Conservation (phyloP, 129 eudicot species). For the Flaveria trinervia region DNA sequence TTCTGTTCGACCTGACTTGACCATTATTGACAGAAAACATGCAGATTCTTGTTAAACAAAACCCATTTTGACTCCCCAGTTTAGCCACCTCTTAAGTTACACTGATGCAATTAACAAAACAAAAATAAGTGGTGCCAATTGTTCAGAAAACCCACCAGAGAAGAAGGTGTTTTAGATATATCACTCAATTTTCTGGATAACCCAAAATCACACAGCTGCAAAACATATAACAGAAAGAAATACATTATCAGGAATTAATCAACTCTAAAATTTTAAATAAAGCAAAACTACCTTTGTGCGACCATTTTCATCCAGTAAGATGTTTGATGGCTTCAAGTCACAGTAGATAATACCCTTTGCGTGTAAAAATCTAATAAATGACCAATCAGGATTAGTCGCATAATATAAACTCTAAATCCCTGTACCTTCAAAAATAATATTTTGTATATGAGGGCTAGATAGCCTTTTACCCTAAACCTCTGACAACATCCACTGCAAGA, state of each 20-base stretch:
- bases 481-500: constrained; percentile 76
- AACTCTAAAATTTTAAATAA: background rate
- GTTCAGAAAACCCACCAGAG: constrained; percentile 52
- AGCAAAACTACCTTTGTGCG: constrained; percentile 71
- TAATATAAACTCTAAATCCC: constrained; percentile 10
- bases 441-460: constrained; percentile 21
- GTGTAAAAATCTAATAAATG: constrained; percentile 70
- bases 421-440: constrained; percentile 1
- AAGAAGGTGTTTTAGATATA: constrained; percentile 76
- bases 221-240: constrained; percentile 18
- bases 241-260: constrained; percentile 5
- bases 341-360: constrained; percentile 91
- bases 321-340: constrained; percentile 94
- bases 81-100: constrained; percentile 3
- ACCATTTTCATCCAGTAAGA: constrained; percentile 91
- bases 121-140: background rate
- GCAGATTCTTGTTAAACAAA: background rate
- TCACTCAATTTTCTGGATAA: constrained; percentile 85
- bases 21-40: background rate
- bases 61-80: background rate
- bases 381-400: constrained; percentile 27
- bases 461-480: constrained; percentile 78
- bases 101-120: background rate
- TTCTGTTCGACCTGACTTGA: background rate
- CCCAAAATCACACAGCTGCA: constrained; percentile 96